These are phyloP conservation scores for Mycena crocata DNA, from an alignment of 768 basidiomycete species.

Conservation along the genomic window DNA sequence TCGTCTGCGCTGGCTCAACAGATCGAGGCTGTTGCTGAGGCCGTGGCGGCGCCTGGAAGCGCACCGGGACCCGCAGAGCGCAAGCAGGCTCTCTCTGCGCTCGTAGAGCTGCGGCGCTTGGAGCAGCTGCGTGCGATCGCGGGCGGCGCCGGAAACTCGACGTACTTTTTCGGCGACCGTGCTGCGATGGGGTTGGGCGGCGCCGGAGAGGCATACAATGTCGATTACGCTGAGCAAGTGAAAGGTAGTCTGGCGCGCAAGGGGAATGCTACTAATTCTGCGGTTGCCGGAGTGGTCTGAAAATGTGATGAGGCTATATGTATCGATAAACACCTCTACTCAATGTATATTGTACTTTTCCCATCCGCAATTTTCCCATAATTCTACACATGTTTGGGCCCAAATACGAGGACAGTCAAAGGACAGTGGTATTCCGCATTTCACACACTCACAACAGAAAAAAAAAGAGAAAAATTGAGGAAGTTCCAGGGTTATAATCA, in stretches of 20 bases:
- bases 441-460: too few relatives aligned
- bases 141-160: slow-evolving; percentile 59
- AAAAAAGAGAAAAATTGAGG: too few relatives aligned
- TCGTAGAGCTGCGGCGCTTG: slow-evolving; percentile 62
- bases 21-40: slow-evolving; percentile 56
- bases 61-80: slow-evolving; percentile 48
- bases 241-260: slow-evolving; percentile 45
- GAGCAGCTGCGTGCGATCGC: slow-evolving; percentile 68
- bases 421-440: too few relatives aligned
- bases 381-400: too few relatives aligned
- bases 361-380: too few relatives aligned
- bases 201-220: slow-evolving; percentile 55
- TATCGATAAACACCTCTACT: too few relatives aligned
- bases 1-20: slow-evolving; percentile 28
- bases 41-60: slow-evolving; percentile 48
- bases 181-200: slow-evolving; percentile 36
- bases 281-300: not conserved
- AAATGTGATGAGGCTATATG: not conserved
- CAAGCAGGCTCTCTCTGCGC: slow-evolving; percentile 51
- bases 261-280: not conserved
- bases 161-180: slow-evolving; percentile 68
- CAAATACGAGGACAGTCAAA: too few relatives aligned
- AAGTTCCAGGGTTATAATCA: too few relatives aligned
- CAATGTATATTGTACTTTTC: too few relatives aligned
- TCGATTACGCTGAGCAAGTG: slow-evolving; percentile 61